These are phyloP conservation scores for Hymenoscyphus fraxineus DNA, from an alignment of 2,329 filamentous ascomycete species.

Conservation along the genomic window DNA sequence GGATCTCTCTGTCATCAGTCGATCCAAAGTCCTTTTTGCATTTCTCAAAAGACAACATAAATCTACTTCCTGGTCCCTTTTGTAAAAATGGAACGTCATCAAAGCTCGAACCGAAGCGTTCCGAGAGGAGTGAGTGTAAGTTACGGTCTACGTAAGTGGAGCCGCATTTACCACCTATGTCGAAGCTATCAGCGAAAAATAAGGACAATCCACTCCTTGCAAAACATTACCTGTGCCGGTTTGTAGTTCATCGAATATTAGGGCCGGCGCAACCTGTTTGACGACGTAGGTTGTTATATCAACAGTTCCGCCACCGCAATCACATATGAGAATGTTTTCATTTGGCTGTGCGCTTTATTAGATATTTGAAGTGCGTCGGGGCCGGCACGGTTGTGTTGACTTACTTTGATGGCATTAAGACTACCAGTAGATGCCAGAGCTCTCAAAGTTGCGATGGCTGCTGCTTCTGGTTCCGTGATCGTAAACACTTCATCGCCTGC, in stretches of 20 bases:
- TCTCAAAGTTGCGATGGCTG: slow-evolving; percentile 25
- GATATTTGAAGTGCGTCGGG: neutral
- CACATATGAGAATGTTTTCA: slow-evolving; percentile 27
- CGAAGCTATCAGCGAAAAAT: neutral
- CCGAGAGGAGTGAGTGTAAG: slow-evolving; percentile 21
- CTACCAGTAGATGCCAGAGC: slow-evolving; percentile 2
- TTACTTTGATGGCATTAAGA: slow-evolving; percentile 18
- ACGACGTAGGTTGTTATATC: slow-evolving; percentile 29
- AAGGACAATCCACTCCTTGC: no score
- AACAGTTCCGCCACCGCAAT: slow-evolving; percentile 29
- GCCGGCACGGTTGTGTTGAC: neutral
- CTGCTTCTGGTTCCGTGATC: slow-evolving; percentile 30
- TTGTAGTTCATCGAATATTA: slow-evolving; percentile 24
- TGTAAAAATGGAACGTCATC: slow-evolving; percentile 14
- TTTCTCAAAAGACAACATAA: slow-evolving; percentile 22
- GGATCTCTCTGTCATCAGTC: slow-evolving; percentile 12
- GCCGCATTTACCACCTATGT: slow-evolving; percentile 28
- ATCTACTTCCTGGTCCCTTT: slow-evolving; percentile 24
- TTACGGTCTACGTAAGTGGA: slow-evolving; percentile 29
- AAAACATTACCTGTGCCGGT: slow-evolving; percentile 17
- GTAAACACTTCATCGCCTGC: slow-evolving; percentile 22
- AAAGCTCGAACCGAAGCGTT: slow-evolving; percentile 22
- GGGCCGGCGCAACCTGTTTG: slow-evolving; percentile 14
- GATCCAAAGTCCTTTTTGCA: slow-evolving; percentile 21
- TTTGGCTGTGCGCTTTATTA: slow-evolving; percentile 11